These are phyloP conservation scores for Bidens hawaiensis DNA, from an alignment of 140 eudicot genomes.

Conservation along the genomic window DNA sequence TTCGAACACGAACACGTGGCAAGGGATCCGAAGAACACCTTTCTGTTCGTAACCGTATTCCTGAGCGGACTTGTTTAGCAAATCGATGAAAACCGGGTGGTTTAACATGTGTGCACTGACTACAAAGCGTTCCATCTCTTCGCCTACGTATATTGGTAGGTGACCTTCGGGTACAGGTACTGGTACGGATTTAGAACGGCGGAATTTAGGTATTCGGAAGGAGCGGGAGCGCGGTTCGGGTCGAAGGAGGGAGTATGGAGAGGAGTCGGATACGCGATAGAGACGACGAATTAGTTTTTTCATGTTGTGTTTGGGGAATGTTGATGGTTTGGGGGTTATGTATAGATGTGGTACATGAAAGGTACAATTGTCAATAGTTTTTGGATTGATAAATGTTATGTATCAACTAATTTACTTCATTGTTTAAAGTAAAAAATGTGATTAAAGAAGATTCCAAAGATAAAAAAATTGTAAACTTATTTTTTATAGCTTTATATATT, in stretches of 20 bases:
- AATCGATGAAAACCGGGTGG: constrained; percentile 63
- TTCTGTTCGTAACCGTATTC: constrained; percentile 84
- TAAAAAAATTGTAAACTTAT: too few species aligned
- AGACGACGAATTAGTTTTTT: constrained; percentile 65
- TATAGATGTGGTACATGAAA: too few species aligned
- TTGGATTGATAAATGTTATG: too few species aligned
- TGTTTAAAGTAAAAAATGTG: too few species aligned
- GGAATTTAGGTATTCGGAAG: constrained; percentile 15
- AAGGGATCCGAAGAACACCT: constrained; percentile 80
- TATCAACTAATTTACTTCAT: too few species aligned
- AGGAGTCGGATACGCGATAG: constrained; percentile 74
- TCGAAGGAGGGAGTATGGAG: constrained; percentile 54
- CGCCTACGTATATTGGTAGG: constrained; percentile 80
- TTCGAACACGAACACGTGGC: constrained; percentile 60
- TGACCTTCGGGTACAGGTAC: constrained; percentile 65
- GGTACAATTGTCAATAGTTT: too few species aligned
- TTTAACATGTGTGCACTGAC: constrained; percentile 57
- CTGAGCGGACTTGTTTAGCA: constrained; percentile 70
- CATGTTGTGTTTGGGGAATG: constrained; percentile 30
- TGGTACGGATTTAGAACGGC: constrained; percentile 46
- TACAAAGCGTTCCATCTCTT: constrained; percentile 76
- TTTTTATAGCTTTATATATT: too few species aligned
- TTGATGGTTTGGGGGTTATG: constrained; percentile 1
- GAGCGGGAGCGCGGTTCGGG: constrained; percentile 29
- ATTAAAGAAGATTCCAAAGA: too few species aligned